Conservation (phyloP, 1,284 basidiomycete species). For the Calocybe gambosa region DNA sequence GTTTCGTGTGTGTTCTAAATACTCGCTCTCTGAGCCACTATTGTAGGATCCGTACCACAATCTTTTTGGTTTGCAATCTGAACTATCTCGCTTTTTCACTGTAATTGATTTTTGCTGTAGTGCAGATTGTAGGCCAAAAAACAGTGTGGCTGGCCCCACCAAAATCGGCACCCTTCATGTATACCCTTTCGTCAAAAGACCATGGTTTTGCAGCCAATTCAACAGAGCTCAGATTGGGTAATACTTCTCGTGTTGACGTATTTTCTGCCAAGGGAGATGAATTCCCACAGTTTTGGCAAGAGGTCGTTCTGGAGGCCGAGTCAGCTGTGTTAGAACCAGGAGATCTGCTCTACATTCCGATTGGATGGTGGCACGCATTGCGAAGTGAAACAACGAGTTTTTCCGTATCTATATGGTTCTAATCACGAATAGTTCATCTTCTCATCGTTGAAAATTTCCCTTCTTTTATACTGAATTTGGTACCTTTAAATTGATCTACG, state of each 20-base stretch:
- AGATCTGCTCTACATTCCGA: constrained; percentile 83
- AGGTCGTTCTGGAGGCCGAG: constrained; percentile 62
- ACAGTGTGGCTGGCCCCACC: constrained; percentile 93
- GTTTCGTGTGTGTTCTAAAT: constrained; percentile 24
- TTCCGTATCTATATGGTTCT: constrained; percentile 82
- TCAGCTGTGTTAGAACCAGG: constrained; percentile 69
- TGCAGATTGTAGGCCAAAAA: constrained; percentile 85
- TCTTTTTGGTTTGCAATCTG: constrained; percentile 59
- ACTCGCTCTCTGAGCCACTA: not conserved
- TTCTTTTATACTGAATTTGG: not conserved
- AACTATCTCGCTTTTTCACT: constrained; percentile 2
- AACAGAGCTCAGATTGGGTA: constrained; percentile 42
- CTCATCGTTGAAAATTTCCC: not conserved
- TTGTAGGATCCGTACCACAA: constrained; percentile 90
- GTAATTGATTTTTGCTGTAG: constrained; percentile 32
- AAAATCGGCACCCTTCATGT: constrained; percentile 46
- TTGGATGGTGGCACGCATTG: constrained; percentile 94
- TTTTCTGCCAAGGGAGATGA: constrained; percentile 35
- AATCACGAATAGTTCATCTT: constrained; percentile 11
- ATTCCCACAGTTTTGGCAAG: constrained; percentile 46
- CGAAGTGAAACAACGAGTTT: constrained; percentile 71
- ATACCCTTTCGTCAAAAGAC: constrained; percentile 30
- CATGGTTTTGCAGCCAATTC: constrained; percentile 31
- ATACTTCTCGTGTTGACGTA: constrained; percentile 67
- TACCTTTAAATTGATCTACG: too few species aligned